Base-by-base conservation (phyloP, 176 grass and related monocot species). In the Pontederia crassipes region DNA sequence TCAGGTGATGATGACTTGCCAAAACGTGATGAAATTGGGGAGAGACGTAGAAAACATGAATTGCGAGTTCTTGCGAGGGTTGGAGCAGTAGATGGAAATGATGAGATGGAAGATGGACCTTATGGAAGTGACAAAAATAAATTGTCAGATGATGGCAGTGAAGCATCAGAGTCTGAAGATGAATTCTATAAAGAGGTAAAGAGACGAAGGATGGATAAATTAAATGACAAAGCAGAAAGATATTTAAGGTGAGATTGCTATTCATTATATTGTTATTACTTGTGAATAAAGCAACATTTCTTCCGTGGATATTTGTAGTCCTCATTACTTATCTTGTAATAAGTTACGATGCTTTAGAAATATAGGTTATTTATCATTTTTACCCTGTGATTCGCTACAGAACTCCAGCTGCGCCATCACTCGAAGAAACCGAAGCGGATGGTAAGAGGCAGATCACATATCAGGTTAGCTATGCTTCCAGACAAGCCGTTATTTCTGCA, bases 1-100 rank as follows among this genome's bases (percentile, higher is more conserved):
- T 91, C 93, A 45, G 93, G 93, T 54, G 93, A 97, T 68, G 93
- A 97, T 64, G 93, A 97, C 66, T 67, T 97, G 76, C 93, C 93
- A 55, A 91, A 97, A 59, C 65, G 84, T 85, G 93, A 97, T 64
- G 85, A 83, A 56, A 85, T 97, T 68, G 93, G 93, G 49, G 93
- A 88, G 81, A 87, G 93, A 56, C 74, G 87, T 8, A 79, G 87
- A 57, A 87, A 88, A 52, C 87, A 88, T 2, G 87, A 97, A 65
- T 79, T 97, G 9, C 81, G 67, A 57, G 87, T 97, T 57, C 93
- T 97, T 79, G 77, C 78, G 69, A 88, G 81, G 62, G 71, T 72
- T 57, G 87, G 93, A 61, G 70, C 71, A 47, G 14, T 55, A 60
- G 77, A 86, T 77, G 74, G 74, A 67, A 66, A 76, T 63, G 68